Evolutionary conservation across 83 land plant genomes (phyloP).

Genomic region (Isoetes engelmannii): DNA sequence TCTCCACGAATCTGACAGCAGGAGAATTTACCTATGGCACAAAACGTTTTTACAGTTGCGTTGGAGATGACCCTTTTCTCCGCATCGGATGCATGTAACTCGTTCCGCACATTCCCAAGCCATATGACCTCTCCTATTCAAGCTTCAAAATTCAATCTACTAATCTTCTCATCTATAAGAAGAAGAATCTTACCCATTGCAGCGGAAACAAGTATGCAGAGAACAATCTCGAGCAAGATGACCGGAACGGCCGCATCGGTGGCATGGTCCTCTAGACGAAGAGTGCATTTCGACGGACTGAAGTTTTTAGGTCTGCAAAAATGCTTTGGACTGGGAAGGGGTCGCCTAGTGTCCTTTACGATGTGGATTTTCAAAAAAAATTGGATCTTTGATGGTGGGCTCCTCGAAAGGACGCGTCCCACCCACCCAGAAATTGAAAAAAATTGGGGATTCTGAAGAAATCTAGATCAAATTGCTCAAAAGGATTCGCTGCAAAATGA

Average conservation of each 20-base stretch:
- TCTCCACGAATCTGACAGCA: neutral
- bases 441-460: too few relatives aligned
- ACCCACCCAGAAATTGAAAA: too few relatives aligned
- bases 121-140: constrained; percentile 31
- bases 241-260: constrained; percentile 20
- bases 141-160: neutral
- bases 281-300: too few relatives aligned
- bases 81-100: constrained; percentile 27
- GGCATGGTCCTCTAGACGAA: constrained; percentile 25
- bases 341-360: too few relatives aligned
- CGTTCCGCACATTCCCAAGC: constrained; percentile 37
- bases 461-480: too few relatives aligned
- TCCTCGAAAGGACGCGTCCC: too few relatives aligned
- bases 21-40: constrained; percentile 25
- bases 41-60: constrained; percentile 26
- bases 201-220: constrained; percentile 28
- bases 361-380: too few relatives aligned
- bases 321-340: too few relatives aligned
- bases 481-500: too few relatives aligned
- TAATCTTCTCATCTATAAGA: neutral
- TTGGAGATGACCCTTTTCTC: constrained; percentile 33
- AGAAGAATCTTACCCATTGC: too few relatives aligned
- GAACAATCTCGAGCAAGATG: constrained; percentile 26
- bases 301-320: too few relatives aligned
- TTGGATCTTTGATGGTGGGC: too few relatives aligned